Evolutionary conservation across 768 basidiomycete genomes (phyloP).

Genomic region (Lactarius indigo): DNA sequence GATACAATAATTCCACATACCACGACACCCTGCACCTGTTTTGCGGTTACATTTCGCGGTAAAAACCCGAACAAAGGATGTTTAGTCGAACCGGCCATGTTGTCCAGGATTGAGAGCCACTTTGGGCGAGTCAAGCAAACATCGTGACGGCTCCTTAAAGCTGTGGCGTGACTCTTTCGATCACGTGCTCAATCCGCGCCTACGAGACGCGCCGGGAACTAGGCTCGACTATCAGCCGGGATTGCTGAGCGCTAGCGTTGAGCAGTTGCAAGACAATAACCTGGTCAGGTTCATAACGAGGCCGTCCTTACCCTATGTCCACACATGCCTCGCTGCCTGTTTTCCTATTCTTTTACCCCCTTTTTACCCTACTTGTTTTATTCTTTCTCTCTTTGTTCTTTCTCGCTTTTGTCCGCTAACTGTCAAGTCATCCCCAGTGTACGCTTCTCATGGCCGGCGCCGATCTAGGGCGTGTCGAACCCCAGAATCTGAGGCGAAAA

Average conservation of each 20-base stretch:
- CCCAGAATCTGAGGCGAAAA: slow-evolving; percentile 17
- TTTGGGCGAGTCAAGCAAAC: background rate
- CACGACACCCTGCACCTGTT: slow-evolving; percentile 40
- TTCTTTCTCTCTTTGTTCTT: slow-evolving; percentile 4
- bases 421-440: background rate
- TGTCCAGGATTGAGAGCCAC: background rate
- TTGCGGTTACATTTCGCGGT: slow-evolving; percentile 40
- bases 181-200: slow-evolving; percentile 9
- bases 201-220: slow-evolving; percentile 15
- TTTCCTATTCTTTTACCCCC: slow-evolving; percentile 5
- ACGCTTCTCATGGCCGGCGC: slow-evolving; percentile 7
- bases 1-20: slow-evolving; percentile 30
- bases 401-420: slow-evolving; percentile 16
- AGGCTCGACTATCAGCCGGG: slow-evolving; percentile 1
- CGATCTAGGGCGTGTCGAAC: slow-evolving; percentile 15
- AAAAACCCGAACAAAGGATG: slow-evolving; percentile 45
- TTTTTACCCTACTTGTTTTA: background rate
- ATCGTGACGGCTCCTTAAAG: background rate
- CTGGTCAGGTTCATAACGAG: slow-evolving; percentile 21
- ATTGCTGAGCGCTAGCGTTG: background rate
- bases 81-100: slow-evolving; percentile 6
- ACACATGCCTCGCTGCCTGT: slow-evolving; percentile 3
- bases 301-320: slow-evolving; percentile 3
- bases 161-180: background rate
- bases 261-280: slow-evolving; percentile 18